These are phyloP conservation scores for Fusarium sp. DNA, from an alignment of 2,329 filamentous ascomycete genomes.

Conservation along the genomic window DNA sequence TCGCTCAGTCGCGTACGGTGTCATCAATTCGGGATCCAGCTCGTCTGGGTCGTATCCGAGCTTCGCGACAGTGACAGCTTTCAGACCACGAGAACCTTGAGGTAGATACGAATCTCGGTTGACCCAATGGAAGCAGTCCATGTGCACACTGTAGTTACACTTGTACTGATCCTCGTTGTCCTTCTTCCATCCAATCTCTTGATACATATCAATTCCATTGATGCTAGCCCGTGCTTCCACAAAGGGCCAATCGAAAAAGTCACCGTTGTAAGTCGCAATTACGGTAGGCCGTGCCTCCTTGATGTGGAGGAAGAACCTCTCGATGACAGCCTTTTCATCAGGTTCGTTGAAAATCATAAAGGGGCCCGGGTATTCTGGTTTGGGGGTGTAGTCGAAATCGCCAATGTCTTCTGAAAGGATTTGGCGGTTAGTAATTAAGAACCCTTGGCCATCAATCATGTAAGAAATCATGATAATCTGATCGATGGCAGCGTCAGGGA, in stretches of 20 bases:
- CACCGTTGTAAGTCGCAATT: slow-evolving; percentile 99
- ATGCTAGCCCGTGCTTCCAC: slow-evolving; percentile 93
- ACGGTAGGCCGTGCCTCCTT: slow-evolving; percentile 95
- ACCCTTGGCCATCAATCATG: slow-evolving; percentile 99
- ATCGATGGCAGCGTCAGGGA: slow-evolving; percentile 92
- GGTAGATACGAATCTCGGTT: slow-evolving; percentile 98
- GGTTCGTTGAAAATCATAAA: slow-evolving; percentile 99
- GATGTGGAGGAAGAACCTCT: slow-evolving; percentile 94
- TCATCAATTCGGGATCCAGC: slow-evolving; percentile 97
- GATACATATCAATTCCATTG: slow-evolving; percentile 98
- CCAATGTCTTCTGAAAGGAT: slow-evolving; percentile 97
- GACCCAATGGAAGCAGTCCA: slow-evolving; percentile 99
- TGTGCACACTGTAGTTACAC: slow-evolving; percentile 94
- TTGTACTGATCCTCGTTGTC: slow-evolving; percentile 96
- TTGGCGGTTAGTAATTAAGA: slow-evolving; percentile 96
- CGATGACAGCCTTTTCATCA: slow-evolving; percentile 85
- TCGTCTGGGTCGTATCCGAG: slow-evolving; percentile 98
- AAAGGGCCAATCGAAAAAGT: slow-evolving; percentile 99
- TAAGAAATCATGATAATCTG: slow-evolving; percentile 99
- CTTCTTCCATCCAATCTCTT: slow-evolving; percentile 95
- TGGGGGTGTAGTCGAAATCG: slow-evolving; percentile 98
- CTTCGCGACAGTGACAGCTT: slow-evolving; percentile 97
- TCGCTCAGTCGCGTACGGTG: slow-evolving; percentile 85
- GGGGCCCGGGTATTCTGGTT: slow-evolving; percentile 90
- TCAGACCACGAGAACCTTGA: slow-evolving; percentile 94